These are phyloP conservation scores for Bipolaris bicolor DNA, from an alignment of 2,329 filamentous ascomycete genomes.

Conservation along the genomic window DNA sequence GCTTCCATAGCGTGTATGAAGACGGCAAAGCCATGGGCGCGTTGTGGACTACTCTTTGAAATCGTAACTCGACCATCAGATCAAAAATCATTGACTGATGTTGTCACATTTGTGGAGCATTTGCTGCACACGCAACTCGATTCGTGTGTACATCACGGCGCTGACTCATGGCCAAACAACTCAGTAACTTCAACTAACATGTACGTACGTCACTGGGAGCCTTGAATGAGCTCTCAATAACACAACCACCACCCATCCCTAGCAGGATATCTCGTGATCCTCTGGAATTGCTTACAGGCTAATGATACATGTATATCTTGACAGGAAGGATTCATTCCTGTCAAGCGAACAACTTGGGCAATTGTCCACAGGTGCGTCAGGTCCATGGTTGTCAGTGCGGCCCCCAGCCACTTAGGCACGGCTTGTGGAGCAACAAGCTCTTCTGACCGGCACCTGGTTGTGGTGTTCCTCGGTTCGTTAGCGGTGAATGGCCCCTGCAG, in stretches of 20 bases:
- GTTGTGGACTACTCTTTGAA: background rate
- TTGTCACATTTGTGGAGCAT: background rate
- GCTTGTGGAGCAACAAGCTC: slow-evolving; percentile 39
- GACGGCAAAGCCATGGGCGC: background rate
- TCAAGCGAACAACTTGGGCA: background rate
- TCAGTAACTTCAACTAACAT: background rate
- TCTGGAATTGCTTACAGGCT: background rate
- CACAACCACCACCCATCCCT: background rate
- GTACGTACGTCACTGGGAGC: background rate
- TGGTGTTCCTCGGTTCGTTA: slow-evolving; percentile 24
- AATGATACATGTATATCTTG: background rate
- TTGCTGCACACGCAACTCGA: background rate
- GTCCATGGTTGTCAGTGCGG: slow-evolving; percentile 1
- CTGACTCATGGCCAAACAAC: slow-evolving; percentile 3
- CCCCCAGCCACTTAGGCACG: slow-evolving; percentile 3
- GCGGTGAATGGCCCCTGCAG: slow-evolving; percentile 38
- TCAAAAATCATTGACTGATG: background rate
- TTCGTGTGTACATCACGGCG: background rate
- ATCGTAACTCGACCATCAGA: background rate
- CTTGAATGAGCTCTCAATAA: background rate
- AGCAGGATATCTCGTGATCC: background rate
- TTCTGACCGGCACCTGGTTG: slow-evolving; percentile 21
- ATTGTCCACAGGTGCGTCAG: background rate
- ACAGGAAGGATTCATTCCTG: background rate
- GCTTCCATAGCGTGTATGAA: background rate